Percentiles rank a stretch among this genome's conserved stretches.
Evolutionary conservation across 768 basidiomycete species (phyloP).

Genomic region (Collybia sordida): DNA sequence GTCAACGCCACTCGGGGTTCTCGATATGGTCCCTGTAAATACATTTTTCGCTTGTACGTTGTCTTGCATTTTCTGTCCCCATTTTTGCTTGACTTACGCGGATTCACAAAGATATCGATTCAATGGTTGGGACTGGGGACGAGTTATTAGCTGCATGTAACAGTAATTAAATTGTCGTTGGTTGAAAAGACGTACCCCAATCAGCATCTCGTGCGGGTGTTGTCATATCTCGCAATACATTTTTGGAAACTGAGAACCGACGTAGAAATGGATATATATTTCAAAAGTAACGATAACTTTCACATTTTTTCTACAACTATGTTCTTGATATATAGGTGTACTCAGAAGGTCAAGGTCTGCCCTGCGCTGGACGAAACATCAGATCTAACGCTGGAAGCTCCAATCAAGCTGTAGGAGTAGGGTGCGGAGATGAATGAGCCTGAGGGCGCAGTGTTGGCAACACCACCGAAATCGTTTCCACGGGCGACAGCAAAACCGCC

Average conservation of each 20-base stretch:
- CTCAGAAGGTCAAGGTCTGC: slow-evolving; percentile 24
- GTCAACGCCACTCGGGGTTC: slow-evolving; percentile 42
- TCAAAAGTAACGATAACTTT: no score
- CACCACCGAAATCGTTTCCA: slow-evolving; percentile 35
- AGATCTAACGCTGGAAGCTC: slow-evolving; percentile 23
- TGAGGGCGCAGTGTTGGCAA: slow-evolving; percentile 25
- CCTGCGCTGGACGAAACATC: slow-evolving; percentile 28
- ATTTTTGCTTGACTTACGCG: not conserved
- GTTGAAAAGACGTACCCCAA: no score
- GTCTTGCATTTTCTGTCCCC: not conserved
- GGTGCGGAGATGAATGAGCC: slow-evolving; percentile 34
- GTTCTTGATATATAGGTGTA: no score
- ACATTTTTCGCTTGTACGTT: slow-evolving; percentile 42
- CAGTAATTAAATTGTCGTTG: not conserved
- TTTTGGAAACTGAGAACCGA: no score
- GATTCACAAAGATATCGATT: slow-evolving; percentile 33
- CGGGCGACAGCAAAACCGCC: slow-evolving; percentile 38
- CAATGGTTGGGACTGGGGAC: slow-evolving; percentile 32
- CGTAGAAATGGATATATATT: no score
- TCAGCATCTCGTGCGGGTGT: no score
- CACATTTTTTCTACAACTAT: no score
- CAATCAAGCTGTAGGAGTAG: slow-evolving; percentile 31
- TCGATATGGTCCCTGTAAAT: slow-evolving; percentile 44
- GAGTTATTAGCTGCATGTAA: slow-evolving; percentile 33
- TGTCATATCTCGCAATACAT: no score